Conservation (phyloP, 2,329 filamentous ascomycete genomes). For the Lecanoromycetidae sp. region DNA sequence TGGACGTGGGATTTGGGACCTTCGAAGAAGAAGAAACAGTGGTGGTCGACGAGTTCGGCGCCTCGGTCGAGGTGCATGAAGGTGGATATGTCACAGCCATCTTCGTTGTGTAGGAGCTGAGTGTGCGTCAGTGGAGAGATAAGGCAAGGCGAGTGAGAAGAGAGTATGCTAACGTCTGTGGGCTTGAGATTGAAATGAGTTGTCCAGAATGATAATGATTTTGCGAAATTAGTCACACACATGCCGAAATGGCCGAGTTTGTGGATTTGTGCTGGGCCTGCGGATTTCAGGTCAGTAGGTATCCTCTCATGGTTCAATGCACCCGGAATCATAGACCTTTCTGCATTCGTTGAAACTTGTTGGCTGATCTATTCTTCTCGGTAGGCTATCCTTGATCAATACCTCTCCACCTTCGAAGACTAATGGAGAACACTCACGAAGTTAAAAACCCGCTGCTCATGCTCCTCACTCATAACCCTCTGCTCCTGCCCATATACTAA, state of each 20-base stretch:
- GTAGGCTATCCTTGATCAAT: slow-evolving; percentile 3
- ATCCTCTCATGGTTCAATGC: background rate
- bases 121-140: background rate
- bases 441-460: background rate
- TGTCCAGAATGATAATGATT: slow-evolving; percentile 29
- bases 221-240: slow-evolving; percentile 25
- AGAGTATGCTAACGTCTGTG: slow-evolving; percentile 22
- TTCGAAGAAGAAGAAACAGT: slow-evolving; percentile 39
- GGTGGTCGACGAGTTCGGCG: slow-evolving; percentile 40
- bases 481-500: background rate
- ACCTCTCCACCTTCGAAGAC: too few relatives aligned
- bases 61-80: slow-evolving; percentile 47
- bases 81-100: slow-evolving; percentile 33
- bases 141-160: background rate
- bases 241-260: slow-evolving; percentile 34
- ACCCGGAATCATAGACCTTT: background rate
- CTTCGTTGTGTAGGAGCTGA: slow-evolving; percentile 18
- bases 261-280: slow-evolving; percentile 24
- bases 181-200: slow-evolving; percentile 33
- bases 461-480: background rate
- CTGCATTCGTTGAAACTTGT: slow-evolving; percentile 27
- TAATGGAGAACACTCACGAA: background rate
- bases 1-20: slow-evolving; percentile 42
- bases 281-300: background rate
- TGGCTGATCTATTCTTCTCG: slow-evolving; percentile 25